phyloP scores from a whole-genome alignment of 108 stramenopile species.

The Skeletonema marinoi region DNA sequence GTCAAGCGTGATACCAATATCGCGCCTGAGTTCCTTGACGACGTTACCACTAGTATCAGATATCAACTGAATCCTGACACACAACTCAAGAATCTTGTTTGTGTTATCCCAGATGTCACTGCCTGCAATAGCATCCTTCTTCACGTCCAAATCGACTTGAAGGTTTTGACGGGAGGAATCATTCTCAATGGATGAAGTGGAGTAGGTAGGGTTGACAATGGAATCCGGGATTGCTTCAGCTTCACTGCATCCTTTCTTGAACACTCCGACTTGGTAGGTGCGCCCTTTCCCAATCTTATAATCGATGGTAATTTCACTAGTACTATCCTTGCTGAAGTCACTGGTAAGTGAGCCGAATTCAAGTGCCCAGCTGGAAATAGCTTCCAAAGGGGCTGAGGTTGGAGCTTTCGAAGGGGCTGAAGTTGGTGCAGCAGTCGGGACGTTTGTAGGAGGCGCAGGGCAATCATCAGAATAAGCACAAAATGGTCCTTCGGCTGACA shows the following conservation, averaged over 20 bases:
- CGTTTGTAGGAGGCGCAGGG: no score
- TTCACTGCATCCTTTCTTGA: neutral
- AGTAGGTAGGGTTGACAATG: neutral
- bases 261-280: neutral
- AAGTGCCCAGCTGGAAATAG: neutral
- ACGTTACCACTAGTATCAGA: neutral
- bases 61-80: neutral
- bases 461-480: no score
- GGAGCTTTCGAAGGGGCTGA: no score
- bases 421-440: no score
- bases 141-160: neutral
- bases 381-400: no score
- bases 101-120: neutral
- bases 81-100: neutral
- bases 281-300: neutral
- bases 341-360: neutral
- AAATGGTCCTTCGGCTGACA: no score
- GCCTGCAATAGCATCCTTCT: neutral
- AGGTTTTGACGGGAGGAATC: neutral
- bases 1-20: no score
- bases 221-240: neutral
- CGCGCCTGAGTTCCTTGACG: neutral
- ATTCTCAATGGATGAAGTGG: neutral
- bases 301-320: neutral
- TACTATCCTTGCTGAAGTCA: neutral